Conservation (phyloP, 2,329 filamentous ascomycete genomes). For the Tolypocladium nubicola region DNA sequence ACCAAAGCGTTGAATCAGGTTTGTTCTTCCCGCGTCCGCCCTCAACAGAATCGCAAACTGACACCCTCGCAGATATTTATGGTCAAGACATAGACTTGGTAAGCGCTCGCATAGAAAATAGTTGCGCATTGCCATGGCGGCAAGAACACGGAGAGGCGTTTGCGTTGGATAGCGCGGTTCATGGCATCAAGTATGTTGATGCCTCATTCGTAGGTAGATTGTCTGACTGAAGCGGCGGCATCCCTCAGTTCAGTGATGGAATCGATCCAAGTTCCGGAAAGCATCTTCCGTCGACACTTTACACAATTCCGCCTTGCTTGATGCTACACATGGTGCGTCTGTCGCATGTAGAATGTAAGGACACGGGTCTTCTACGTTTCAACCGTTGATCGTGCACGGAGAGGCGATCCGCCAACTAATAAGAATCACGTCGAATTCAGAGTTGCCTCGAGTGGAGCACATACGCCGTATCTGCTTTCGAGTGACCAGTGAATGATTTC, state of each 20-base stretch:
- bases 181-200: neutral
- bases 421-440: no score
- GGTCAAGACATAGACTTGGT: conserved; percentile 39
- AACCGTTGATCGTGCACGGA: no score
- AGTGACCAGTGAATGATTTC: no score
- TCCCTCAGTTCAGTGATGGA: neutral
- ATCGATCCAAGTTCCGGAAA: neutral
- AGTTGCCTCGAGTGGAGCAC: no score
- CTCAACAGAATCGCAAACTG: neutral
- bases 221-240: neutral
- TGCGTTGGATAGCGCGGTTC: neutral
- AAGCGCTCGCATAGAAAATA: neutral
- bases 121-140: neutral
- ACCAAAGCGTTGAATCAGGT: conserved; percentile 79
- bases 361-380: no score
- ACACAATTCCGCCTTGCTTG: neutral
- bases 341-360: no score
- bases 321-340: no score
- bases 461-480: no score
- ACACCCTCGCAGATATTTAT: conserved; percentile 50
- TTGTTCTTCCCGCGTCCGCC: conserved; percentile 13
- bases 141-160: neutral
- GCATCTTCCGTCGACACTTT: neutral
- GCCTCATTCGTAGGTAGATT: neutral
- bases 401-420: no score